phyloP scores from a whole-genome alignment of 805 yeast genomes.

The Grigorovia yakushimaensis region DNA sequence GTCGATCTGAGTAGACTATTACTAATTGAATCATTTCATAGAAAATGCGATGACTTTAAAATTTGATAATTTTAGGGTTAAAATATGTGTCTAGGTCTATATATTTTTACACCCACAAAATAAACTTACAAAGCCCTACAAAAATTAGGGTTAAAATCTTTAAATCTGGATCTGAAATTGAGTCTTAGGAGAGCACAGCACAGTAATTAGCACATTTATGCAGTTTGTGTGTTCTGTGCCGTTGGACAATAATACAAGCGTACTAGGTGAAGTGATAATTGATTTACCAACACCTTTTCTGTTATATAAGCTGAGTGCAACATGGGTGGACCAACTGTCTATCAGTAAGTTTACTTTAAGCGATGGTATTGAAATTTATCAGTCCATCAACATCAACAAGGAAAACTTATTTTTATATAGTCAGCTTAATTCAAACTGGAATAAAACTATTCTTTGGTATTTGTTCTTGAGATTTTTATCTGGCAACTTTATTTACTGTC shows the following conservation, averaged over 20 bases:
- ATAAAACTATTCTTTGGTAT: not conserved
- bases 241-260: not conserved
- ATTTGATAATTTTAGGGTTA: not conserved
- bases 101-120: not conserved
- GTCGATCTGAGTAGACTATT: not conserved
- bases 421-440: not conserved
- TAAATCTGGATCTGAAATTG: too few relatives aligned
- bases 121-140: not conserved
- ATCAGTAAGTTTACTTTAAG: constrained; percentile 10
- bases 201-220: not conserved
- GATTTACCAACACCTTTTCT: not conserved
- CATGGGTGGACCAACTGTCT: not conserved
- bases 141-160: not conserved
- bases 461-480: constrained; percentile 7
- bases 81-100: not conserved
- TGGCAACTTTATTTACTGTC: constrained; percentile 9
- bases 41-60: not conserved
- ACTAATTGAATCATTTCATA: not conserved
- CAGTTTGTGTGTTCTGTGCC: not conserved
- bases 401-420: not conserved
- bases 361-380: constrained; percentile 14
- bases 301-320: not conserved
- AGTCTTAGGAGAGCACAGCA: too few relatives aligned
- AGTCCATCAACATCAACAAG: not conserved
- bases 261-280: not conserved